A percentile compares a stretch with the other conserved stretches of the same genome.
Evolutionary conservation across 768 basidiomycete species (phyloP).

Genomic region (Collybia nuda): DNA sequence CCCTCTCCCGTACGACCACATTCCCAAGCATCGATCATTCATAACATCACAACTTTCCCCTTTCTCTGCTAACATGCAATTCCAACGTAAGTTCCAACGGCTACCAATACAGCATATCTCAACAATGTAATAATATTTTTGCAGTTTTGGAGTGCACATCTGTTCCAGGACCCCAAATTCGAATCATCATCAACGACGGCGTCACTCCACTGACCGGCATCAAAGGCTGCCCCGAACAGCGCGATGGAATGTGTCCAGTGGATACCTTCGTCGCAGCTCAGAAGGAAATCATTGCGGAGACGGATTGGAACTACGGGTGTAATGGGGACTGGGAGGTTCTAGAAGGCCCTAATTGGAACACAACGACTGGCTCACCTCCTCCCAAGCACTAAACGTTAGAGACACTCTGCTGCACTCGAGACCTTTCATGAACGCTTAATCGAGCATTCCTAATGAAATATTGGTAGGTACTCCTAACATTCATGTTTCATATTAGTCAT

Average conservation of each 20-base stretch:
- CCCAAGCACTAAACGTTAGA: conserved; percentile 8
- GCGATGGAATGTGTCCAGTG: conserved; percentile 78
- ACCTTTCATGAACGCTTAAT: too few species aligned
- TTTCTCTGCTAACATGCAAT: conserved; percentile 86
- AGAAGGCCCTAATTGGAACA: conserved; percentile 66
- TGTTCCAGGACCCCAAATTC: conserved; percentile 58
- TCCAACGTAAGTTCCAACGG: conserved; percentile 62
- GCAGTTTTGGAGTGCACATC: conserved; percentile 64
- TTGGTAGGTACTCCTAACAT: too few species aligned
- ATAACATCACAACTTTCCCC: conserved; percentile 77
- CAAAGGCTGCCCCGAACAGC: conserved; percentile 67
- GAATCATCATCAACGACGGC: conserved; percentile 87
- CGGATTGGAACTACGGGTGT: conserved; percentile 79
- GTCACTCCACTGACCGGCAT: conserved; percentile 80
- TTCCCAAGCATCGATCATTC: conserved; percentile 65
- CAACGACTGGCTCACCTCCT: conserved; percentile 68
- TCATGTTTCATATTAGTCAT: too few species aligned
- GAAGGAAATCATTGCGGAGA: conserved; percentile 59
- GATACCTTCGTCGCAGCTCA: conserved; percentile 70
- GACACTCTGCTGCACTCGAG: too few species aligned
- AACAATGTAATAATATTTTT: conserved; percentile 11
- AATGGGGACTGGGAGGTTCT: conserved; percentile 75
- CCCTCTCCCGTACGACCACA: conserved; percentile 73
- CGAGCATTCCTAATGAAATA: too few species aligned
- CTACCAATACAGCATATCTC: background rate